Evolutionary conservation across 345 rosid species (phyloP), one percentile per base, ranked within the genome.

Genomic region (Noccaea caerulescens): DNA sequence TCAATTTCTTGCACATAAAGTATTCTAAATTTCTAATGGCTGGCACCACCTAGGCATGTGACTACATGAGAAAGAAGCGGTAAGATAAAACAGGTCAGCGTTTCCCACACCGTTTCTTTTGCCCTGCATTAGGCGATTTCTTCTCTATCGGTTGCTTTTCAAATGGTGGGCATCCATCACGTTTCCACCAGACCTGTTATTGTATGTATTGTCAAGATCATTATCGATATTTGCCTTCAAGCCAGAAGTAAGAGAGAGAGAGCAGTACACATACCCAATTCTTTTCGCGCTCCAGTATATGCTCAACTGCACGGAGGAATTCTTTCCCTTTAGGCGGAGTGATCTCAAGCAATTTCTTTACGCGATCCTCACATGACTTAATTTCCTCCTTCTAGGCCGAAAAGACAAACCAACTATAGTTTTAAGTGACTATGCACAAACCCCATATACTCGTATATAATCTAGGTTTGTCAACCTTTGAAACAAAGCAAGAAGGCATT

Each of bases 121-220:
- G 77, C 49, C 92, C 96, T 65, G 85, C 93, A 57, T 63, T 92
- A 32, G 74, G 74, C 32, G 79, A 58, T 83, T 84, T 91, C 66
- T 78, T 84, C 75, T 88, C 99, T 42, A 76, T 73, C 8, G 83
- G 93, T 72, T 88, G 99, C 76, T 89, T 94, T 77, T 91, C 99
- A 87, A 91, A 89, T 55, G 99, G 90, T 30, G 80, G 97, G 72
- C 99, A 94, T 43, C 98, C 98, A 82, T 94, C 98, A 50, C 98
- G 93, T 80, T 94, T 94, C 98, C 99, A 94, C 98, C 98, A 94
- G 18, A 89, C 89, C 99, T 94, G 74, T 72, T 66, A 49, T 78
- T 2, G 68, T 14, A 65, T 25, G 63, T 71, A 41, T 63, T 33
- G 46, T 49, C 52, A 11, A 66, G 42, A 72, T 38, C 54, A 56